Percentiles rank a stretch among this genome's conserved stretches.
These are phyloP conservation scores for Vanrija pseudolonga DNA, from an alignment of 1,284 basidiomycete genomes.

Conservation along the genomic window DNA sequence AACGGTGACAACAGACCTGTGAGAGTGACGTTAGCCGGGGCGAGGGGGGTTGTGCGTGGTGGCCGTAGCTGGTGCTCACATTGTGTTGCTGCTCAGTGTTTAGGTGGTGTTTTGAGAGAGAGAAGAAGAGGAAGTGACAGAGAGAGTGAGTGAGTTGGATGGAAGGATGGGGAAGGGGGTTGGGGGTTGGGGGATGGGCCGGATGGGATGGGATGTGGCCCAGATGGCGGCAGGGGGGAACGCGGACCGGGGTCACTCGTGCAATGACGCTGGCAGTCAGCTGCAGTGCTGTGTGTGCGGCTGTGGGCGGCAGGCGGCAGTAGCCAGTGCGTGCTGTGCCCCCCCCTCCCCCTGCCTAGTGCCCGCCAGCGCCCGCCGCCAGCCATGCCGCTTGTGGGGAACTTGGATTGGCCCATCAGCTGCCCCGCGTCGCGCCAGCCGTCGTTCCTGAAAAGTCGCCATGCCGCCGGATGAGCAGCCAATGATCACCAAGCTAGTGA, in stretches of 20 bases:
- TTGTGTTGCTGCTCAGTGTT: background rate
- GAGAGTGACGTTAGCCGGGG: slow-evolving; percentile 1
- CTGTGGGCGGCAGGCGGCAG: too few species aligned
- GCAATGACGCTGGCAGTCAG: background rate
- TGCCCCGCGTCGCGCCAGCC: too few species aligned
- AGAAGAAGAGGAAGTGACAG: background rate
- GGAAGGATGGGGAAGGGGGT: background rate
- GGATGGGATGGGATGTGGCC: background rate
- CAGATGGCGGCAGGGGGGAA: too few species aligned
- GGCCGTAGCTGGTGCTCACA: background rate
- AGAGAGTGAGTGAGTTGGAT: background rate
- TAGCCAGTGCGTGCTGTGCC: too few species aligned
- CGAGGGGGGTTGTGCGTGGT: background rate
- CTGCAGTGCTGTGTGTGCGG: too few species aligned
- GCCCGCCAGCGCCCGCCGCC: too few species aligned
- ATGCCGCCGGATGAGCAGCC: too few species aligned
- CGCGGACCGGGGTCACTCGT: background rate
- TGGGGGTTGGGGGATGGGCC: background rate
- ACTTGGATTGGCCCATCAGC: too few species aligned
- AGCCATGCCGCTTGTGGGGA: too few species aligned
- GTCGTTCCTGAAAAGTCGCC: too few species aligned
- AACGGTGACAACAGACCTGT: slow-evolving; percentile 36
- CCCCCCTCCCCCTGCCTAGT: too few species aligned
- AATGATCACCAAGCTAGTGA: too few species aligned
- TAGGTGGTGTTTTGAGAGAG: background rate